Percentiles rank a stretch among this genome's conserved stretches.
These are phyloP conservation scores for Penicillium verrucosum DNA, from an alignment of 2,329 filamentous ascomycete species.

Conservation along the genomic window DNA sequence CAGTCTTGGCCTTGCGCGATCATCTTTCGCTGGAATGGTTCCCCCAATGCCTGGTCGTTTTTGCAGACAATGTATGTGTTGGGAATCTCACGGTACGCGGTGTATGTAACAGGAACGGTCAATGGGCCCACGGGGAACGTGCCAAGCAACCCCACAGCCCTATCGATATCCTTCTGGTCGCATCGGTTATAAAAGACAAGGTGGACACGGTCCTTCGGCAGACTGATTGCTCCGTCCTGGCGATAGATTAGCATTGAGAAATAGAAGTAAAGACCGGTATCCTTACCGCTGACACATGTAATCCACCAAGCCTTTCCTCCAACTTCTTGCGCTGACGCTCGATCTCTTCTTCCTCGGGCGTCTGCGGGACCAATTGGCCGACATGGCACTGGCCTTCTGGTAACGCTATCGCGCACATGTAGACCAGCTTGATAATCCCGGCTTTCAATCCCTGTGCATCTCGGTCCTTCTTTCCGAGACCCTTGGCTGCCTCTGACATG, in stretches of 20 bases:
- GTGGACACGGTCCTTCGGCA: slow-evolving; percentile 15
- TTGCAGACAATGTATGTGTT: slow-evolving; percentile 31
- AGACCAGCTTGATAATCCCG: slow-evolving; percentile 24
- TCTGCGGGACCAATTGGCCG: slow-evolving; percentile 22
- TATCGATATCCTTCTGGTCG: slow-evolving; percentile 21
- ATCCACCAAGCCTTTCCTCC: slow-evolving; percentile 14
- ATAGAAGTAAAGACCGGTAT: not conserved
- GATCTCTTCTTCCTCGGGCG: slow-evolving; percentile 25
- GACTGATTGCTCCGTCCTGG: slow-evolving; percentile 25
- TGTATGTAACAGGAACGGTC: slow-evolving; percentile 27
- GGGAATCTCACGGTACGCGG: slow-evolving; percentile 28
- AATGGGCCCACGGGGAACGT: slow-evolving; percentile 25
- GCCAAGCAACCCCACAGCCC: slow-evolving; percentile 24
- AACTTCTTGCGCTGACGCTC: slow-evolving; percentile 17
- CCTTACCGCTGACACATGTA: slow-evolving; percentile 19
- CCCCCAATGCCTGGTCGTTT: slow-evolving; percentile 25
- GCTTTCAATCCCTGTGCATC: slow-evolving; percentile 15
- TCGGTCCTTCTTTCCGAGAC: slow-evolving; percentile 25
- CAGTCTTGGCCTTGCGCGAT: slow-evolving; percentile 25
- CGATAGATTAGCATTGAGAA: not conserved
- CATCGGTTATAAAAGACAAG: slow-evolving; percentile 26
- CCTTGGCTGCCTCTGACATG: slow-evolving; percentile 31
- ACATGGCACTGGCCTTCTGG: slow-evolving; percentile 25
- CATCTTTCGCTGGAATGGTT: slow-evolving; percentile 25
- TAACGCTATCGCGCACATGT: slow-evolving; percentile 29